These are phyloP conservation scores for Magnaporthiopsis poae DNA, from an alignment of 2,329 filamentous ascomycete species.

Conservation along the genomic window DNA sequence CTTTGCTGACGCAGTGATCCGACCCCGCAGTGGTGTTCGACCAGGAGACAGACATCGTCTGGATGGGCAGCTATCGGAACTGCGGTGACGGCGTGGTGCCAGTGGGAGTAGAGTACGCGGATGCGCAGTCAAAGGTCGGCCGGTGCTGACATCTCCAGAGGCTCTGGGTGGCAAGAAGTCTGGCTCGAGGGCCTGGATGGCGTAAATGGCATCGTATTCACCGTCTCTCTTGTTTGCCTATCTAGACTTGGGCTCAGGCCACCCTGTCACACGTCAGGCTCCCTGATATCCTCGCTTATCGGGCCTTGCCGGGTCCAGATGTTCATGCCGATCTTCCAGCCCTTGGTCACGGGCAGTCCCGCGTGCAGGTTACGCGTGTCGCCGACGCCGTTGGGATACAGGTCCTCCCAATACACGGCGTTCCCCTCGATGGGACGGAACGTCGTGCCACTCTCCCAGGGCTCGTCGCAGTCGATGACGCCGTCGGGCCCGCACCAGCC, in stretches of 20 bases:
- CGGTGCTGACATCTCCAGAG: slow-evolving; percentile 18
- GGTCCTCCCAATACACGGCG: slow-evolving; percentile 39
- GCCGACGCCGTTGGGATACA: slow-evolving; percentile 28
- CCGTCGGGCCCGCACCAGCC: slow-evolving; percentile 27
- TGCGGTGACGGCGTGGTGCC: slow-evolving; percentile 26
- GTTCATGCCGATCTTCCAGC: slow-evolving; percentile 42
- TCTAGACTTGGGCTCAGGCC: not conserved
- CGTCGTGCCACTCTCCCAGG: slow-evolving; percentile 36
- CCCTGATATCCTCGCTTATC: slow-evolving; percentile 25
- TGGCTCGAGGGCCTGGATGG: not conserved
- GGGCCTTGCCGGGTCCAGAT: slow-evolving; percentile 39
- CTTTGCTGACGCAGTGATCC: slow-evolving; percentile 17
- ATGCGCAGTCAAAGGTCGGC: slow-evolving; percentile 22
- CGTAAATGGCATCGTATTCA: not conserved
- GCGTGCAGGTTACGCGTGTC: slow-evolving; percentile 37
- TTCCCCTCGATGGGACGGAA: slow-evolving; percentile 38
- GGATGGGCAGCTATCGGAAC: slow-evolving; percentile 29
- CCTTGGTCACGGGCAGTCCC: slow-evolving; percentile 34
- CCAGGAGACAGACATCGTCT: slow-evolving; percentile 26
- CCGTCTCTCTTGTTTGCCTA: not conserved
- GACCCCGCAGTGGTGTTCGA: slow-evolving; percentile 26
- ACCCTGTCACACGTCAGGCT: slow-evolving; percentile 16
- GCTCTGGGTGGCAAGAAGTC: not conserved
- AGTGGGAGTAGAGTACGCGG: slow-evolving; percentile 22
- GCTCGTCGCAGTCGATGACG: slow-evolving; percentile 38